These are phyloP conservation scores for Trichoderma sp. DNA, from an alignment of 2,329 filamentous ascomycete genomes.

Conservation along the genomic window DNA sequence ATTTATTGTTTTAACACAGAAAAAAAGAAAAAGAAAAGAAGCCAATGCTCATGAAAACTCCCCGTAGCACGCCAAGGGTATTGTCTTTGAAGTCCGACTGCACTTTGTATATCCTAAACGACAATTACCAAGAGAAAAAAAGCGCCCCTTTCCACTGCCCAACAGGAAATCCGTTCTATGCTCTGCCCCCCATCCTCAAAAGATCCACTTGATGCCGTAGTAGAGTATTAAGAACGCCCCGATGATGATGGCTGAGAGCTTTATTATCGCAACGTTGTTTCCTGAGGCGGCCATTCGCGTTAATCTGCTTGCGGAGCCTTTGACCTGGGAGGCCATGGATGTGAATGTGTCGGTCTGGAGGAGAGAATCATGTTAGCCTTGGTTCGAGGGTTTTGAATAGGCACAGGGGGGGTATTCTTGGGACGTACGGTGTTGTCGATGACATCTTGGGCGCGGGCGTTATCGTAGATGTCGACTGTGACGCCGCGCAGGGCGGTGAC, in stretches of 20 bases:
- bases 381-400: neutral
- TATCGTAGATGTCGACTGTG: conserved; percentile 97
- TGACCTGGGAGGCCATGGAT: conserved; percentile 76
- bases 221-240: conserved; percentile 71
- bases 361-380: neutral
- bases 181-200: conserved; percentile 38
- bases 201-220: conserved; percentile 64
- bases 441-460: conserved; percentile 81
- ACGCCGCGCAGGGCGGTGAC: conserved; percentile 89
- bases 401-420: too few species aligned
- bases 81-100: conserved; percentile 13
- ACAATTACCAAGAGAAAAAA: neutral
- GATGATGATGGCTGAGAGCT: conserved; percentile 80
- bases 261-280: conserved; percentile 87
- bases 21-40: neutral
- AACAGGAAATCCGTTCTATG: neutral
- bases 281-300: conserved; percentile 88
- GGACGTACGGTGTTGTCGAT: conserved; percentile 75
- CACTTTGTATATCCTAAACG: conserved; percentile 15
- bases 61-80: conserved; percentile 22
- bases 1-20: neutral
- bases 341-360: conserved; percentile 83
- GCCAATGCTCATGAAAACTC: neutral
- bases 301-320: conserved; percentile 77
- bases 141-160: neutral